A percentile compares a stretch with the other conserved stretches of the same genome.
phyloP scores from a whole-genome alignment of 345 rosid genomes.

The Raphanus sativus region DNA sequence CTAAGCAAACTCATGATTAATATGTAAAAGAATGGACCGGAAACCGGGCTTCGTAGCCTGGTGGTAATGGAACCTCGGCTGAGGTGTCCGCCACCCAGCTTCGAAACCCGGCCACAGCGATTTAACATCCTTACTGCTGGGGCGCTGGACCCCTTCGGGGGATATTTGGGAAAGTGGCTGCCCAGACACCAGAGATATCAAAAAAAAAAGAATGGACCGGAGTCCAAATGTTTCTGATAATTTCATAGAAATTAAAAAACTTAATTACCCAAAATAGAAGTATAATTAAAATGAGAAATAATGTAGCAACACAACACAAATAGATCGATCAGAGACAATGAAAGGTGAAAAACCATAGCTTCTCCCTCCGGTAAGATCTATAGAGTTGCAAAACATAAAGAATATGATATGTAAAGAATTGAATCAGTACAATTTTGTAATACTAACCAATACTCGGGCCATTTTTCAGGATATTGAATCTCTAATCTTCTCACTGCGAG shows the following conservation, averaged over 20 bases:
- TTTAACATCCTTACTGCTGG: too few relatives aligned
- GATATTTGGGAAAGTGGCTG: too few relatives aligned
- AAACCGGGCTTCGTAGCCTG: too few relatives aligned
- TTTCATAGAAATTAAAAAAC: not conserved
- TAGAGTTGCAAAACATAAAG: slow-evolving; percentile 22
- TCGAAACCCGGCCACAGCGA: too few relatives aligned
- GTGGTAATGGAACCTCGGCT: too few relatives aligned
- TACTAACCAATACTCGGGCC: slow-evolving; percentile 17
- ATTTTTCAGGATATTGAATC: not conserved
- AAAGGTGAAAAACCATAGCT: slow-evolving; percentile 12
- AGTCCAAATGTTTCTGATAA: not conserved
- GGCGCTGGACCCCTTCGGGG: too few relatives aligned
- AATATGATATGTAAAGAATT: slow-evolving; percentile 20
- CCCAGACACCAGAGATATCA: too few relatives aligned
- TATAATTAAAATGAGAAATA: not conserved
- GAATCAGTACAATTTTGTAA: slow-evolving; percentile 30
- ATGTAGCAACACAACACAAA: slow-evolving; percentile 5
- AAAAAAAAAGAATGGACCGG: not conserved
- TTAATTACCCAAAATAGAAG: not conserved
- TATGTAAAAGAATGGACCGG: not conserved
- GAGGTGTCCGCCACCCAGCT: too few relatives aligned
- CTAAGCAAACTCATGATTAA: not conserved
- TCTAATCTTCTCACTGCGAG: slow-evolving; percentile 32
- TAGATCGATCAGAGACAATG: not conserved
- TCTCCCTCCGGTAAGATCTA: slow-evolving; percentile 19